A percentile compares a stretch with the other conserved stretches of the same genome.
These are phyloP conservation scores for Salix koriyanagi DNA, from an alignment of 345 rosid species.

Conservation along the genomic window DNA sequence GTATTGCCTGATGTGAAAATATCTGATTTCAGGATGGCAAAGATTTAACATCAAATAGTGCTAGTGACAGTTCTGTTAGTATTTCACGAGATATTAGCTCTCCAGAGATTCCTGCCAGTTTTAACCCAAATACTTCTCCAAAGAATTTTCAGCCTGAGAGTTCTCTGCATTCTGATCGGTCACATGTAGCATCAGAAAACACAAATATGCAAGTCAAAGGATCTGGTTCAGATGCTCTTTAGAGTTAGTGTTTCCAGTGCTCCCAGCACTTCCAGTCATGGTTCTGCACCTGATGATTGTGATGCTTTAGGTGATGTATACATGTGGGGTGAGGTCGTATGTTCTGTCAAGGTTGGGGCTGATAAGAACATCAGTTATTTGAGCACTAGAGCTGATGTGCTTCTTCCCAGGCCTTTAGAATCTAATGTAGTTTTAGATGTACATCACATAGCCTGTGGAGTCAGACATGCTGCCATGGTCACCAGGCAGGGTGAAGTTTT, in stretches of 20 bases:
- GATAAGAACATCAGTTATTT: constrained; percentile 50
- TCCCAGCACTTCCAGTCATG: constrained; percentile 94
- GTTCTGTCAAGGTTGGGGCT: constrained; percentile 51
- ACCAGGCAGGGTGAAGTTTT: constrained; percentile 91
- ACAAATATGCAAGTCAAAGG: constrained; percentile 83
- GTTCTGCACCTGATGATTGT: constrained; percentile 91
- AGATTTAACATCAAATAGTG: constrained; percentile 80
- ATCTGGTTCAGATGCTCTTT: constrained; percentile 76
- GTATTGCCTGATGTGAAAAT: constrained; percentile 2
- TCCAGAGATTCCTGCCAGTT: constrained; percentile 54
- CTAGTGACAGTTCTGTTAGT: constrained; percentile 78
- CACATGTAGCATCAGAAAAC: constrained; percentile 83
- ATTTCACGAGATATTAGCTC: constrained; percentile 59
- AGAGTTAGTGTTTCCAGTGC: constrained; percentile 96
- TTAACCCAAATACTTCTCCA: constrained; percentile 48
- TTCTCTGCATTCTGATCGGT: constrained; percentile 59
- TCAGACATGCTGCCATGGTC: constrained; percentile 80
- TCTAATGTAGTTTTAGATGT: constrained; percentile 86
- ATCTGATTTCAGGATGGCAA: constrained; percentile 65
- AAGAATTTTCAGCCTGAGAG: constrained; percentile 52
- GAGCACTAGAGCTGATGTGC: constrained; percentile 62
- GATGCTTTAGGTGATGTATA: constrained; percentile 97
- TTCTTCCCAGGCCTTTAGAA: constrained; percentile 75
- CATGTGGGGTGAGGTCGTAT: constrained; percentile 89
- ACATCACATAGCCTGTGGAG: constrained; percentile 85